phyloP scores from a whole-genome alignment of 208 protist genomes.

The Wallacemonas sp. region DNA sequence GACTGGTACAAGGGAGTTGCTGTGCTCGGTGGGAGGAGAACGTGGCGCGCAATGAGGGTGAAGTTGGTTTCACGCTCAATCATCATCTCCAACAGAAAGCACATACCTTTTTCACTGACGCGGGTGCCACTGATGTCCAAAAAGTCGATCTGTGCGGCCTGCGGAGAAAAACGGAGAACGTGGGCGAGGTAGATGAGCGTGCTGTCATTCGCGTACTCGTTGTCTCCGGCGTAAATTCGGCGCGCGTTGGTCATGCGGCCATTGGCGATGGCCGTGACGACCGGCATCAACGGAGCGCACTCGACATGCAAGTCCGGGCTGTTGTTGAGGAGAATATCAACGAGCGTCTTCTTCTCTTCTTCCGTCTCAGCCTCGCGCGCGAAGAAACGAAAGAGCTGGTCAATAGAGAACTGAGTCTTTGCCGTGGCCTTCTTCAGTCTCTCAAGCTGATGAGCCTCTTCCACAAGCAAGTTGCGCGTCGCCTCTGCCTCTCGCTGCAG shows the following conservation, averaged over 20 bases:
- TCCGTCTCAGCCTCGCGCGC: conserved; percentile 66
- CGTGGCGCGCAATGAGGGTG: conserved; percentile 60
- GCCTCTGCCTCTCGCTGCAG: conserved; percentile 73
- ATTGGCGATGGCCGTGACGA: conserved; percentile 78
- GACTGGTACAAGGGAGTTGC: conserved; percentile 14
- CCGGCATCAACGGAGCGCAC: conserved; percentile 64
- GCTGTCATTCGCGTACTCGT: conserved; percentile 62
- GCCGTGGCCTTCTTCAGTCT: conserved; percentile 59
- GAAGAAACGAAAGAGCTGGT: conserved; percentile 83
- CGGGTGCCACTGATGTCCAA: conserved; percentile 81
- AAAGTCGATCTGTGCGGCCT: conserved; percentile 64
- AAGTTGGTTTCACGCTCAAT: conserved; percentile 65
- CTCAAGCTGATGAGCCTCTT: conserved; percentile 71
- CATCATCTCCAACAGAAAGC: conserved; percentile 83
- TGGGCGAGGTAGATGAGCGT: conserved; percentile 77
- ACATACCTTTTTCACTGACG: conserved; percentile 78
- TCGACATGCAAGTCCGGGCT: conserved; percentile 68
- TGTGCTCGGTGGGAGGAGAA: conserved; percentile 30
- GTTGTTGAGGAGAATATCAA: conserved; percentile 66
- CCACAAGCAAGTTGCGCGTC: conserved; percentile 57
- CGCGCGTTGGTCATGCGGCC: conserved; percentile 63
- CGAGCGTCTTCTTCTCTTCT: conserved; percentile 58
- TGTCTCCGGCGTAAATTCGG: conserved; percentile 62
- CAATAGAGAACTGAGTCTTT: conserved; percentile 71
- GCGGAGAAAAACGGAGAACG: conserved; percentile 80